phyloP scores from a whole-genome alignment of 805 yeast species.

The Saturnispora besseyi region DNA sequence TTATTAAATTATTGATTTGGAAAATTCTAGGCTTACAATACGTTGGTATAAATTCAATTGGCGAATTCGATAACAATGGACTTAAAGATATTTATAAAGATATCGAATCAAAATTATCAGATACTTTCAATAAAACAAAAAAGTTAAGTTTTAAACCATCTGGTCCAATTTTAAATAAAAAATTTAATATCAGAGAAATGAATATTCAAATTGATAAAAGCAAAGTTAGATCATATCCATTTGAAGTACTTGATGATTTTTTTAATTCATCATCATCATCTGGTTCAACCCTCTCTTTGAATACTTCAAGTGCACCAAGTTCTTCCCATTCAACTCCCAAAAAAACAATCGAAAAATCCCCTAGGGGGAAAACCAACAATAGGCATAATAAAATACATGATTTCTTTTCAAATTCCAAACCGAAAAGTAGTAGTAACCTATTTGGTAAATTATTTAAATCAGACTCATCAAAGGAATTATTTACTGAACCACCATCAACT shows the following conservation, averaged over 20 bases:
- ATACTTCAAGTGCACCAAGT: neutral
- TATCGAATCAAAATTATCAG: constrained; percentile 27
- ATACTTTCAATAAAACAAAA: constrained; percentile 21
- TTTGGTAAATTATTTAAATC: constrained; percentile 3
- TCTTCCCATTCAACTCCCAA: neutral
- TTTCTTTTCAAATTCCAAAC: neutral
- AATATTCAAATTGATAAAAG: constrained; percentile 22
- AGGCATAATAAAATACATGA: constrained; percentile 5
- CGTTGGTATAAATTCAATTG: constrained; percentile 5
- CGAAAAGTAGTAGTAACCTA: neutral
- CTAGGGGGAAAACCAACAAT: neutral
- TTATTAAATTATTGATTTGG: constrained; percentile 60
- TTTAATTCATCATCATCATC: constrained; percentile 31
- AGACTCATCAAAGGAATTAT: neutral
- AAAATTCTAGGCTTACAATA: constrained; percentile 34
- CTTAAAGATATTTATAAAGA: constrained; percentile 13
- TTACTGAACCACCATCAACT: constrained; percentile 4
- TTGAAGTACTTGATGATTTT: constrained; percentile 60
- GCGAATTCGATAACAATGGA: constrained; percentile 10
- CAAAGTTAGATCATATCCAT: constrained; percentile 45
- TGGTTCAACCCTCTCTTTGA: neutral
- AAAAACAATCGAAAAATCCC: constrained; percentile 9
- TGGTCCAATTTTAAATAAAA: constrained; percentile 40
- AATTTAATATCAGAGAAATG: constrained; percentile 30
- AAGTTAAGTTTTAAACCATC: constrained; percentile 19